Conservation (phyloP, 805 yeast species). For the Saturnispora sekii region DNA sequence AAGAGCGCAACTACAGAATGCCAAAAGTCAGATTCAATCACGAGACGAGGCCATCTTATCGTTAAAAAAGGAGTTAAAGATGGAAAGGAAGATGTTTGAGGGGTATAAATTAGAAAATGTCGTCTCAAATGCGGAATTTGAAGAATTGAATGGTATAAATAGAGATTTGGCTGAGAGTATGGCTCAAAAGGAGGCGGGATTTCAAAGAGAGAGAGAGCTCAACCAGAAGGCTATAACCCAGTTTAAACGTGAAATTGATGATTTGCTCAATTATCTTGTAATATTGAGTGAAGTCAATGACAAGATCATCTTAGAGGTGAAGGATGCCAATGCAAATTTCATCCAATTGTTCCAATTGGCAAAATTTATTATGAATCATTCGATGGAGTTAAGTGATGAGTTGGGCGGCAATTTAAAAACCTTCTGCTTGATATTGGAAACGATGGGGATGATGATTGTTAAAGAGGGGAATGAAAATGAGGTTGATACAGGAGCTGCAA, state of each 20-base stretch:
- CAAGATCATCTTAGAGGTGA: conserved; percentile 22
- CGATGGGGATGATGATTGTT: conserved; percentile 65
- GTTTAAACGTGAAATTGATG: conserved; percentile 35
- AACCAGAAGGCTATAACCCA: conserved; percentile 42
- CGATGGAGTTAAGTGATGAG: conserved; percentile 34
- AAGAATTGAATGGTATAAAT: conserved; percentile 32
- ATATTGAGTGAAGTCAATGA: conserved; percentile 32
- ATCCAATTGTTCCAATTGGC: conserved; percentile 16
- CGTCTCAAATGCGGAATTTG: conserved; percentile 1
- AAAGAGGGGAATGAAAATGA: conserved; percentile 16
- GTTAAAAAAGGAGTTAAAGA: conserved; percentile 10
- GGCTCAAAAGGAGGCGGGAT: conserved; percentile 54
- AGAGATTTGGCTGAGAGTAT: conserved; percentile 58
- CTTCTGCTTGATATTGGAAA: conserved; percentile 53
- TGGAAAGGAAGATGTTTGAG: conserved; percentile 13
- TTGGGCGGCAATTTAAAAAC: conserved; percentile 32
- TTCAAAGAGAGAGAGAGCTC: conserved; percentile 40
- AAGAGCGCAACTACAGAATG: conserved; percentile 12
- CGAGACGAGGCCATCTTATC: background rate
- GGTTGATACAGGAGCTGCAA: background rate
- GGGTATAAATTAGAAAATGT: background rate
- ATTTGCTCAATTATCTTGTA: conserved; percentile 38
- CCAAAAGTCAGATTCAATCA: background rate
- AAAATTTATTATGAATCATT: conserved; percentile 23
- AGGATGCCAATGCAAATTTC: conserved; percentile 19